A percentile compares a stretch with the other conserved stretches of the same genome.
These are phyloP conservation scores for Simmondsia chinensis DNA, from an alignment of 148 eudicot genomes.

Conservation along the genomic window DNA sequence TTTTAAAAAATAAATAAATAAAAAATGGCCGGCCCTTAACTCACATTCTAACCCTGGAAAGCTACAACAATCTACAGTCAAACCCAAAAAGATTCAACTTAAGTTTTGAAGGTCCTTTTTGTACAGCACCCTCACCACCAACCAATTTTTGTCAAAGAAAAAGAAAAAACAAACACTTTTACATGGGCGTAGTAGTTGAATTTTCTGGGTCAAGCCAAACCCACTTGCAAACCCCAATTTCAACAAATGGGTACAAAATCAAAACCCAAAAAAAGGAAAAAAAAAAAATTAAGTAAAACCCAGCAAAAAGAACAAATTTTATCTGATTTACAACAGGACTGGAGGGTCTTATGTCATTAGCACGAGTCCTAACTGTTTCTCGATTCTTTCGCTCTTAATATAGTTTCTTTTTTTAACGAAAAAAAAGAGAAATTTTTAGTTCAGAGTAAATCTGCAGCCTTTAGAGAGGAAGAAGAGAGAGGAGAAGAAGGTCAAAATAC, in stretches of 20 bases:
- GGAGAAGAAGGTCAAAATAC: constrained; percentile 16
- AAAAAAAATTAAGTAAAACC: too few relatives aligned
- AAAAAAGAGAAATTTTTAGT: constrained; percentile 19
- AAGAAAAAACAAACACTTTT: constrained; percentile 3
- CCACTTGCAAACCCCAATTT: too few relatives aligned
- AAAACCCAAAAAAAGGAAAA: too few relatives aligned
- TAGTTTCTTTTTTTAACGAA: constrained; percentile 3
- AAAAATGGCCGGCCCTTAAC: background rate
- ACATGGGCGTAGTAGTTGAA: too few relatives aligned
- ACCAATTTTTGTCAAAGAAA: background rate
- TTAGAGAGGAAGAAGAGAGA: constrained; percentile 4
- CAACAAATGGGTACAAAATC: too few relatives aligned
- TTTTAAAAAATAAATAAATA: too few relatives aligned
- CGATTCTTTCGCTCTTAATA: constrained; percentile 5
- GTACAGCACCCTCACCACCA: background rate
- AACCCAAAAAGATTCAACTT: constrained; percentile 9
- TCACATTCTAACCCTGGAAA: background rate
- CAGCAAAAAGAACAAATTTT: too few relatives aligned
- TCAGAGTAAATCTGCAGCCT: constrained; percentile 15
- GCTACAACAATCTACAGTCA: constrained; percentile 1
- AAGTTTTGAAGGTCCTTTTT: constrained; percentile 10
- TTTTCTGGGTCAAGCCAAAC: too few relatives aligned
- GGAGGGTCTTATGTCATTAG: too few relatives aligned
- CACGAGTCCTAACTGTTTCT: too few relatives aligned
- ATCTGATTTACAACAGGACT: too few relatives aligned